phyloP scores from a whole-genome alignment of 148 eudicot species.

The Camellia granthamiana region DNA sequence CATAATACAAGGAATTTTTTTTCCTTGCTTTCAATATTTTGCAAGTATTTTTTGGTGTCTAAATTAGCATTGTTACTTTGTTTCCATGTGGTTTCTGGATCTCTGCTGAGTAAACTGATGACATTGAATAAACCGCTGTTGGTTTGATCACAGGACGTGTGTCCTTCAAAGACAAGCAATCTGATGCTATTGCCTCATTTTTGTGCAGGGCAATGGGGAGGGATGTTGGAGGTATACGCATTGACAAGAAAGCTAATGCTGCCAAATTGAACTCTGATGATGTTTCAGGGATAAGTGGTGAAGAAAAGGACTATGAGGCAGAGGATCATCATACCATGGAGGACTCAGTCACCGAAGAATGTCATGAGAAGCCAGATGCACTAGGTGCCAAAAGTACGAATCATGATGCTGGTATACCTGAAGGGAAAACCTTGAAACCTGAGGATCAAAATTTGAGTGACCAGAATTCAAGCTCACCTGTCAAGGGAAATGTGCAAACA shows the following conservation, averaged over 20 bases:
- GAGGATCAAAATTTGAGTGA: slow-evolving; percentile 54
- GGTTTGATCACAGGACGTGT: background rate
- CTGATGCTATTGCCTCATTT: slow-evolving; percentile 11
- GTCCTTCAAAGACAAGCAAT: background rate
- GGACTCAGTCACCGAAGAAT: slow-evolving; percentile 40
- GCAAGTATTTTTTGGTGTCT: too few relatives aligned
- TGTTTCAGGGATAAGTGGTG: slow-evolving; percentile 31
- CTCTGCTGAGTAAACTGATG: background rate
- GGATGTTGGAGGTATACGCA: slow-evolving; percentile 58
- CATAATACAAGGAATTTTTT: background rate
- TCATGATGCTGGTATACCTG: slow-evolving; percentile 22
- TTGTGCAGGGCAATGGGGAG: slow-evolving; percentile 79
- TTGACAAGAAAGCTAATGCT: slow-evolving; percentile 40
- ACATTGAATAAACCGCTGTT: background rate
- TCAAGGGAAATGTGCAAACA: slow-evolving; percentile 35
- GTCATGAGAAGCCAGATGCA: slow-evolving; percentile 43
- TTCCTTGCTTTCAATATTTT: too few relatives aligned
- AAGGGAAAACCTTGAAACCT: slow-evolving; percentile 32
- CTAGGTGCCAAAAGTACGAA: slow-evolving; percentile 47
- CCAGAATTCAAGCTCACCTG: slow-evolving; percentile 40
- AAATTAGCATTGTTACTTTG: background rate
- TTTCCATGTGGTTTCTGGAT: slow-evolving; percentile 1
- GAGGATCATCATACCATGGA: slow-evolving; percentile 45
- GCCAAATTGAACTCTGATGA: slow-evolving; percentile 51
- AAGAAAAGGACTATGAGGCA: slow-evolving; percentile 35